Percentiles rank a stretch among this genome's conserved stretches.
phyloP scores from a whole-genome alignment of 2,329 filamentous ascomycete species.

The Phialophora tarda region DNA sequence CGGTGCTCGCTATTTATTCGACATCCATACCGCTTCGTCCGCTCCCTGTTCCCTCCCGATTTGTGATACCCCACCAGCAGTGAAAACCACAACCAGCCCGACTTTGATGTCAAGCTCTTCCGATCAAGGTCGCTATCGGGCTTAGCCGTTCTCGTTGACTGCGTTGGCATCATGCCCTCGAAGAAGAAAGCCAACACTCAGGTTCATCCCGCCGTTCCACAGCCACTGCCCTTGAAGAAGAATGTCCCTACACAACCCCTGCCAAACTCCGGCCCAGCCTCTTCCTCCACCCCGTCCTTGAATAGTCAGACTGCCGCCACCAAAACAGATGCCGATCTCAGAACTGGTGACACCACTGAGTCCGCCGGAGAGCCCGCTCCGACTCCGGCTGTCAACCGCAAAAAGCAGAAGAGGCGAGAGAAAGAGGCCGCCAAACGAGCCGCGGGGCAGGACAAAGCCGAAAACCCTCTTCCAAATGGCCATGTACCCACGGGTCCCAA shows the following conservation, averaged over 20 bases:
- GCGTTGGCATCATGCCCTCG: slow-evolving; percentile 36
- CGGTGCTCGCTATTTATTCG: slow-evolving; percentile 11
- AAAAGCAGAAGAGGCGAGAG: slow-evolving; percentile 91
- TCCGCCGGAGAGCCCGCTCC: slow-evolving; percentile 36
- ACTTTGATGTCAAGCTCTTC: slow-evolving; percentile 32
- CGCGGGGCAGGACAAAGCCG: slow-evolving; percentile 55
- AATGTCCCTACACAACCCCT: slow-evolving; percentile 28
- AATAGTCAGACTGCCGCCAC: slow-evolving; percentile 39
- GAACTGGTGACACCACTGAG: slow-evolving; percentile 43
- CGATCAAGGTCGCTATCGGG: slow-evolving; percentile 22
- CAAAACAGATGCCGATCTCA: slow-evolving; percentile 38
- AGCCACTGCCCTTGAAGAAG: slow-evolving; percentile 27
- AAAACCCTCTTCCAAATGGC: slow-evolving; percentile 43
- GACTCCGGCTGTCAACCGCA: slow-evolving; percentile 73
- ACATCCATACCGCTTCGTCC: slow-evolving; percentile 9
- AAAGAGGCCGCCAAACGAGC: slow-evolving; percentile 78
- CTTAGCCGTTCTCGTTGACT: slow-evolving; percentile 6
- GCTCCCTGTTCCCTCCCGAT: slow-evolving; percentile 13
- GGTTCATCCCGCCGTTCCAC: slow-evolving; percentile 27
- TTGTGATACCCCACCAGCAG: slow-evolving; percentile 32
- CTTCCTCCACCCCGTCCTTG: slow-evolving; percentile 33
- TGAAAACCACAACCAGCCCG: slow-evolving; percentile 18
- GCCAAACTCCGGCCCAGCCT: slow-evolving; percentile 22
- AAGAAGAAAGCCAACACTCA: slow-evolving; percentile 38
- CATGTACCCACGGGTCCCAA: slow-evolving; percentile 25